Evolutionary conservation across 495 filamentous ascomycete genomes (phyloP).

Genomic region (Lophiotrema nucula): DNA sequence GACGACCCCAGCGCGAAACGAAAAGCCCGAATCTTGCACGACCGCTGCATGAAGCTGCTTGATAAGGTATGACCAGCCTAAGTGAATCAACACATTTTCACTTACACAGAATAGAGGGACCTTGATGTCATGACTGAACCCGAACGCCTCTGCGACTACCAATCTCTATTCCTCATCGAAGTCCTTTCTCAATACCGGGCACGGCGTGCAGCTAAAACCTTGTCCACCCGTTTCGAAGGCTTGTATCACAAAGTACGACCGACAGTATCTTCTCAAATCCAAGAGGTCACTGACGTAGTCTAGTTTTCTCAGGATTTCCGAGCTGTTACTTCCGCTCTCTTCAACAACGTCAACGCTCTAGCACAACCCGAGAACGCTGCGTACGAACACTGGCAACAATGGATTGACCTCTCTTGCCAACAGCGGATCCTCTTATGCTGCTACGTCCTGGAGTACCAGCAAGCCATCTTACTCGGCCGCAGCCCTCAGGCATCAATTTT

Average conservation of each 20-base stretch:
- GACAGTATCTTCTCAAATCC: background rate
- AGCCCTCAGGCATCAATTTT: slow-evolving; percentile 8
- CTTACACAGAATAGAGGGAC: slow-evolving; percentile 28
- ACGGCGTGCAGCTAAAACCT: slow-evolving; percentile 34
- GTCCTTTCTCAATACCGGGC: slow-evolving; percentile 39
- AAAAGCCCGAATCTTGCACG: slow-evolving; percentile 41
- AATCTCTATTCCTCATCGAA: slow-evolving; percentile 39
- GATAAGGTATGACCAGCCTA: slow-evolving; percentile 38
- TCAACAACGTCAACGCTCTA: slow-evolving; percentile 8
- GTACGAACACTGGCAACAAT: slow-evolving; percentile 28
- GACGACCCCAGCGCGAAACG: slow-evolving; percentile 39
- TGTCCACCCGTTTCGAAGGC: slow-evolving; percentile 36
- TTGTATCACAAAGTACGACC: slow-evolving; percentile 32
- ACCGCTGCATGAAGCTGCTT: slow-evolving; percentile 41
- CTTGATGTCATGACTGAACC: slow-evolving; percentile 27
- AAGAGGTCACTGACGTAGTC: slow-evolving; percentile 2
- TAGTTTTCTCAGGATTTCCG: slow-evolving; percentile 32
- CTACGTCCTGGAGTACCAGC: slow-evolving; percentile 40
- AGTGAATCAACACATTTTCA: background rate
- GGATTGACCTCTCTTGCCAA: slow-evolving; percentile 26
- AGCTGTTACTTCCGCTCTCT: slow-evolving; percentile 8
- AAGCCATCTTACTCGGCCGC: slow-evolving; percentile 37
- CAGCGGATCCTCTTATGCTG: slow-evolving; percentile 37
- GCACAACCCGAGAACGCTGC: slow-evolving; percentile 11
- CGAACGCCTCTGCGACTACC: slow-evolving; percentile 37